Base-by-base conservation (phyloP, 2,329 filamentous ascomycete genomes). In the Zymoseptoria brevis region DNA sequence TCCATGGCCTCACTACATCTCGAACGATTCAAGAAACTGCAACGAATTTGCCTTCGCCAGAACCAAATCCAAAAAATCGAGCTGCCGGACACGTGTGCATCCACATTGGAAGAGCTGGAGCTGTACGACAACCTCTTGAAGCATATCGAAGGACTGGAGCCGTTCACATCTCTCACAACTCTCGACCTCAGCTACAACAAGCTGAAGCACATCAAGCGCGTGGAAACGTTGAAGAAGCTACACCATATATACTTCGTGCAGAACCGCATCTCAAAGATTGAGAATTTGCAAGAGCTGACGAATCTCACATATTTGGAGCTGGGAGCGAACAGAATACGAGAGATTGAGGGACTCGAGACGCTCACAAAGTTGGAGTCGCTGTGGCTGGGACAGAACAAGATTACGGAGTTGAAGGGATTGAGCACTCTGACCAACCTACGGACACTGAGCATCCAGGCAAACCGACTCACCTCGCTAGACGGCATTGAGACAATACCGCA, bases 101-200 rank as follows among this genome's bases (percentile, higher is more conserved):
- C 77, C 1, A 89, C 85, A 0, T 78, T 99, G 49, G 77, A 84
- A 69, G 94, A 99, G 61, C 82, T 99, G 55, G 94, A 99, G 69
- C 82, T 99, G 60, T 99, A 99, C 78, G 94, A 99, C 76, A 99
- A 99, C 75, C 81, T 96, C 19, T 91, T 99, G 68, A 84, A 86
- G 9, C 91, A 96, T 74, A 85, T 96, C 74, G 86, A 87, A 65
- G 89, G 89, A 29, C 81, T 99, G 52, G 91, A 96, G 57, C 80
- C 84, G 52, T 83, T 96, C 59, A 84, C 81, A 11, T 81, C 88
- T 62, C 82, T 99, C 57, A 90, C 83, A 5, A 87, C 79, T 58
- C 83, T 99, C 57, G 94, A 99, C 73, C 81, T 99, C 55, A 95
- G 89, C 74, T 99, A 96, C 83, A 99, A 99, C 80, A 97, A 97